These are phyloP conservation scores for Erythrophleum ivorense DNA, from an alignment of 331 rosid species.

Conservation along the genomic window DNA sequence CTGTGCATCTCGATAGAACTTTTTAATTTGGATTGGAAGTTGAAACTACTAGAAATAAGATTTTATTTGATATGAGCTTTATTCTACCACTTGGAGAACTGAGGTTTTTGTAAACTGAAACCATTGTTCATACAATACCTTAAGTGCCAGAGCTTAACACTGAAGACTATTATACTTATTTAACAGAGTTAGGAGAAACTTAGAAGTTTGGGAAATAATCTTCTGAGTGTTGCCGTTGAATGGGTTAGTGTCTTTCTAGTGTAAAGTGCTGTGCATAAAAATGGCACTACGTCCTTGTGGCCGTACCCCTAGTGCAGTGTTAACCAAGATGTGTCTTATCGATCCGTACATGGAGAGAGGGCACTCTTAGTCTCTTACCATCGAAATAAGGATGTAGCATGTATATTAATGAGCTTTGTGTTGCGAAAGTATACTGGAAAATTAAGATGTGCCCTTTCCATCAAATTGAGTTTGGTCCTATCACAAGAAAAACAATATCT, in stretches of 20 bases:
- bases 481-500: constrained; percentile 6
- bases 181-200: constrained; percentile 13
- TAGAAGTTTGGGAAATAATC: constrained; percentile 19
- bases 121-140: not conserved
- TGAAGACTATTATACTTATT: constrained; percentile 3
- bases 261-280: not conserved
- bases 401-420: constrained; percentile 19
- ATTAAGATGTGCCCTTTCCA: constrained; percentile 20
- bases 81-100: constrained; percentile 10
- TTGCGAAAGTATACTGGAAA: constrained; percentile 22
- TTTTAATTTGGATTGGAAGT: constrained; percentile 21
- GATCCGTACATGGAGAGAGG: not conserved
- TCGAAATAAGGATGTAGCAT: not conserved
- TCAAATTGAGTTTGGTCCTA: constrained; percentile 25
- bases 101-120: constrained; percentile 29
- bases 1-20: constrained; percentile 18
- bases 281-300: not conserved
- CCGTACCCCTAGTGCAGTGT: not conserved
- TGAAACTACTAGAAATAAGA: constrained; percentile 27
- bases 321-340: not conserved
- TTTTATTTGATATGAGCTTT: constrained; percentile 16
- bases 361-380: not conserved
- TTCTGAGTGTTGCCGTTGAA: not conserved
- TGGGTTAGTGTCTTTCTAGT: not conserved
- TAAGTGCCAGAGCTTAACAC: constrained; percentile 27